Evolutionary conservation across 352 stramenopile genomes (phyloP).

Genomic region (Hyaloperonospora arabidopsidis): DNA sequence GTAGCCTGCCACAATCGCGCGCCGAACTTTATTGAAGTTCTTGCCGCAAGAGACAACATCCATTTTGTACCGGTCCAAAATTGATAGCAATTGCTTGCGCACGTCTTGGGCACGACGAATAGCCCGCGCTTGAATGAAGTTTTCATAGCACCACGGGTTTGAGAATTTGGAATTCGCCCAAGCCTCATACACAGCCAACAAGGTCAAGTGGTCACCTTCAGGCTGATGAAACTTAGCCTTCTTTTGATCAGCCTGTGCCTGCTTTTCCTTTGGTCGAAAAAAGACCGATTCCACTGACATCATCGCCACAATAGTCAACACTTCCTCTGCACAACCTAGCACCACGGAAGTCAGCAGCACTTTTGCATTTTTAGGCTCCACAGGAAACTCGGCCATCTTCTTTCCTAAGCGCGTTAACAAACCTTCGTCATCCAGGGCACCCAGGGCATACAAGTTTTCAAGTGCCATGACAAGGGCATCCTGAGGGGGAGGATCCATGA

Average conservation of each 20-base stretch:
- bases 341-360: conserved; percentile 97
- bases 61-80: conserved; percentile 98
- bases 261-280: conserved; percentile 98
- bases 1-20: conserved; percentile 97
- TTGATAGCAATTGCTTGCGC: conserved; percentile 97
- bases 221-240: conserved; percentile 98
- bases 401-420: conserved; percentile 88
- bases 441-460: conserved; percentile 95
- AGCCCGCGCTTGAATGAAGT: conserved; percentile 96
- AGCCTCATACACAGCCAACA: conserved; percentile 96
- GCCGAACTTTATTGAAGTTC: conserved; percentile 95
- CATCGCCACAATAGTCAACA: conserved; percentile 98
- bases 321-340: conserved; percentile 96
- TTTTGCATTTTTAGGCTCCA: conserved; percentile 98
- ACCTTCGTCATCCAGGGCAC: conserved; percentile 96
- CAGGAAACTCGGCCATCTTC: conserved; percentile 99
- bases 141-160: conserved; percentile 99
- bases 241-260: conserved; percentile 98
- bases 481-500: conserved; percentile 98
- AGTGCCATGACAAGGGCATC: conserved; percentile 96
- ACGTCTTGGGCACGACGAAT: conserved; percentile 97
- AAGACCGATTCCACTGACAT: conserved; percentile 98
- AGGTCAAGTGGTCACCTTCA: conserved; percentile 97
- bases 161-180: conserved; percentile 97
- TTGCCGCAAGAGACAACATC: conserved; percentile 95